Percentiles rank a stretch among this genome's conserved stretches.
phyloP scores from a whole-genome alignment of 2,329 filamentous ascomycete genomes.

The Aspergillus aculeatinus region DNA sequence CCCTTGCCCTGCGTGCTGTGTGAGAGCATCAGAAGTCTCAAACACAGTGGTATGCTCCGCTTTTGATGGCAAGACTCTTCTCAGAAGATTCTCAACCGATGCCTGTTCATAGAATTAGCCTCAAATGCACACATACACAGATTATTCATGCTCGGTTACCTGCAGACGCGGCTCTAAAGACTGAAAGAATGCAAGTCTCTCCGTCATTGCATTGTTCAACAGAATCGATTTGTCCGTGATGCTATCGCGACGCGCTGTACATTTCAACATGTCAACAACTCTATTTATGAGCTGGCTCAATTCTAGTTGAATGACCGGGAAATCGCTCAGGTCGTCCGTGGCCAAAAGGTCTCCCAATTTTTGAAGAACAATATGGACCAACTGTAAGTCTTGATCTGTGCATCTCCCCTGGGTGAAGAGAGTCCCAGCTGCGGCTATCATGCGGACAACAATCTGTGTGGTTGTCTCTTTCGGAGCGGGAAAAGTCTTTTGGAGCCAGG shows the following conservation, averaged over 20 bases:
- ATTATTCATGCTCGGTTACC: conserved; percentile 23
- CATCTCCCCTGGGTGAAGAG: conserved; percentile 24
- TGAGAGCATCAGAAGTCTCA: not conserved
- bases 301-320: conserved; percentile 30
- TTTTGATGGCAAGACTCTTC: not conserved
- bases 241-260: conserved; percentile 14
- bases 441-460: conserved; percentile 25
- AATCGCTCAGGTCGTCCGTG: conserved; percentile 22
- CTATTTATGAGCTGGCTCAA: conserved; percentile 32
- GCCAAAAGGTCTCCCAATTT: conserved; percentile 32
- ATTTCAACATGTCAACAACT: conserved; percentile 20
- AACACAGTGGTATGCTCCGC: not conserved
- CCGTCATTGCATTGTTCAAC: conserved; percentile 23
- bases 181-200: conserved; percentile 18
- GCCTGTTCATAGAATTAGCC: conserved; percentile 24
- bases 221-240: conserved; percentile 23
- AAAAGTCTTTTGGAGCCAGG: conserved; percentile 26
- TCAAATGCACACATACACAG: not conserved
- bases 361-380: conserved; percentile 32
- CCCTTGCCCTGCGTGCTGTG: not conserved
- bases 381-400: conserved; percentile 26
- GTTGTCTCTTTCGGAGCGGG: conserved; percentile 19
- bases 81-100: conserved; percentile 17
- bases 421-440: conserved; percentile 26
- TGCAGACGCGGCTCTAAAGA: conserved; percentile 31